Percentiles rank a stretch among this genome's conserved stretches.
Evolutionary conservation across 2,329 filamentous ascomycete genomes (phyloP).

Genomic region (Xylariales sp.): DNA sequence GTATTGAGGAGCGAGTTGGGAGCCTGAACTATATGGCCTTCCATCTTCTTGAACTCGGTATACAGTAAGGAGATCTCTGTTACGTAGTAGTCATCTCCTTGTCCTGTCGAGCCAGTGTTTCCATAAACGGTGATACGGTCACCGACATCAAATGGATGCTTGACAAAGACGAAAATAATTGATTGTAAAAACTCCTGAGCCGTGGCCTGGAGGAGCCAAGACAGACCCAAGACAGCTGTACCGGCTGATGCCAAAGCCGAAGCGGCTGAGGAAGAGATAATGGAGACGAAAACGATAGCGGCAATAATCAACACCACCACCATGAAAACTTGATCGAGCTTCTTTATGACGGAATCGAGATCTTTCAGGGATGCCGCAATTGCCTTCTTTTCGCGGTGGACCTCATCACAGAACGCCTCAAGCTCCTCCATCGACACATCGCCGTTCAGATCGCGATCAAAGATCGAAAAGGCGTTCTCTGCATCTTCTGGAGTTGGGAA

Average conservation of each 20-base stretch:
- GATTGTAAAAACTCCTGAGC: conserved; percentile 94
- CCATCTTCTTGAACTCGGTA: conserved; percentile 98
- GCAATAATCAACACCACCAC: conserved; percentile 80
- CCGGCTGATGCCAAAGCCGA: conserved; percentile 87
- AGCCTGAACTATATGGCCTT: conserved; percentile 92
- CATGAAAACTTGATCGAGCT: conserved; percentile 83
- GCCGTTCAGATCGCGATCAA: conserved; percentile 94
- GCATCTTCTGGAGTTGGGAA: conserved; percentile 84
- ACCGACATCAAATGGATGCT: conserved; percentile 95
- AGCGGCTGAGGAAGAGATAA: conserved; percentile 87
- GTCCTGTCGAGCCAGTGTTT: conserved; percentile 72
- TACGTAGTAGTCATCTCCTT: conserved; percentile 92
- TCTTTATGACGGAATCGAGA: conserved; percentile 86
- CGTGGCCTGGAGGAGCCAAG: conserved; percentile 89
- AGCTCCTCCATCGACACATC: conserved; percentile 95
- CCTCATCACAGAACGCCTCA: conserved; percentile 88
- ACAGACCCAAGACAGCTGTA: conserved; percentile 80
- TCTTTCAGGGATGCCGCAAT: conserved; percentile 95
- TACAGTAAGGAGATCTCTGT: conserved; percentile 91
- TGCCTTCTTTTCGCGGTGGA: conserved; percentile 89
- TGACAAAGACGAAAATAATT: conserved; percentile 92
- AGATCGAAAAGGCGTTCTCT: conserved; percentile 83
- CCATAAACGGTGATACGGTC: conserved; percentile 91
- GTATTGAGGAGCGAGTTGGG: conserved; percentile 92
- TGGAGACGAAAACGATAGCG: conserved; percentile 80